Evolutionary conservation across 306 rosid species (phyloP).

Genomic region (Ochetophila trinervis): DNA sequence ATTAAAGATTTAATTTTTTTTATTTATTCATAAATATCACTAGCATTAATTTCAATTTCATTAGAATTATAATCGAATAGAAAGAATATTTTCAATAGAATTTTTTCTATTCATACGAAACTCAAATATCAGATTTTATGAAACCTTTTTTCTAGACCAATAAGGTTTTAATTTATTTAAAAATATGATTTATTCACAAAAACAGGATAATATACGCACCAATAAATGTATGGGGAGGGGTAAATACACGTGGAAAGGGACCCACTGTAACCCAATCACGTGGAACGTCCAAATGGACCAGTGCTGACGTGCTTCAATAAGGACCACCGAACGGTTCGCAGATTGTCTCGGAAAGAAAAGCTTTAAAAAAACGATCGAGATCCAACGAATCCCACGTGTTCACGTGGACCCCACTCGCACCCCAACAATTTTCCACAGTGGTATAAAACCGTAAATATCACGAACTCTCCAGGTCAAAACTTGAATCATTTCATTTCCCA

Average conservation of each 20-base stretch:
- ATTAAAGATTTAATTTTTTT: too few relatives aligned
- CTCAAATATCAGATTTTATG: too few relatives aligned
- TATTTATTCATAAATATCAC: too few relatives aligned
- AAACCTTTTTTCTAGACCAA: too few relatives aligned
- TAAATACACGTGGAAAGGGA: background rate
- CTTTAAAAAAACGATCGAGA: background rate
- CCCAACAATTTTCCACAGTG: conserved; percentile 12
- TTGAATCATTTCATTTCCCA: conserved; percentile 1
- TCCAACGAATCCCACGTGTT: conserved; percentile 28
- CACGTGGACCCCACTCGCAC: conserved; percentile 21
- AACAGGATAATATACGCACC: too few relatives aligned
- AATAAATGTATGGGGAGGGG: background rate
- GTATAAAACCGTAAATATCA: conserved; percentile 22
- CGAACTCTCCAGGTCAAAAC: conserved; percentile 22
- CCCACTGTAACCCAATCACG: conserved; percentile 7
- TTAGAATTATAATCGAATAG: too few relatives aligned
- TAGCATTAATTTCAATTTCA: too few relatives aligned
- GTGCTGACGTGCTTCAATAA: conserved; percentile 12
- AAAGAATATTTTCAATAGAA: too few relatives aligned
- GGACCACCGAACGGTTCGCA: conserved; percentile 17
- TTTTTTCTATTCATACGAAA: too few relatives aligned
- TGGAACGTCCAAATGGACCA: conserved; percentile 6
- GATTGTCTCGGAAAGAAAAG: conserved; percentile 6
- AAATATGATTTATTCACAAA: too few relatives aligned
- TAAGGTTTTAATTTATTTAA: too few relatives aligned